These are phyloP conservation scores for Gentiana dahurica DNA, from an alignment of 257 asterid species.

Conservation along the genomic window DNA sequence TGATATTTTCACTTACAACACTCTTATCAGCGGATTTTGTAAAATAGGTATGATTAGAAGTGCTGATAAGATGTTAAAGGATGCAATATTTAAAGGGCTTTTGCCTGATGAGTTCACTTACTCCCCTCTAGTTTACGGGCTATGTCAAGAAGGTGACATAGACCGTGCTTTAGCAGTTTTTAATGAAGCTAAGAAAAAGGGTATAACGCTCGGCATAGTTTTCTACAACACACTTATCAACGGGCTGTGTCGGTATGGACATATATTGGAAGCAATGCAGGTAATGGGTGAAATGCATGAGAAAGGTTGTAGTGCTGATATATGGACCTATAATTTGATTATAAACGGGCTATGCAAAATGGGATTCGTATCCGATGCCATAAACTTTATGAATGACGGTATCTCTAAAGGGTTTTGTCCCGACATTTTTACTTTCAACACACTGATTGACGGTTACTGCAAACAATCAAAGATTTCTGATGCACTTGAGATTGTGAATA, in stretches of 20 bases:
- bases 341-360: conserved; percentile 74
- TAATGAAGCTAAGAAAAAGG: conserved; percentile 42
- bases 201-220: conserved; percentile 42
- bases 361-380: conserved; percentile 73
- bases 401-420: conserved; percentile 54
- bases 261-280: conserved; percentile 59
- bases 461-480: conserved; percentile 61
- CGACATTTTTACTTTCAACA: conserved; percentile 84
- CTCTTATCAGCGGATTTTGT: conserved; percentile 74
- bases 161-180: conserved; percentile 50
- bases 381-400: conserved; percentile 46
- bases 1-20: conserved; percentile 73
- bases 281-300: conserved; percentile 65
- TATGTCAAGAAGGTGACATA: conserved; percentile 62
- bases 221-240: conserved; percentile 60
- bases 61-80: conserved; percentile 52
- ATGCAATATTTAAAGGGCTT: conserved; percentile 69
- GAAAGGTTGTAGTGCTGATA: conserved; percentile 56
- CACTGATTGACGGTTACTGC: conserved; percentile 81
- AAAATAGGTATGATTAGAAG: conserved; percentile 50
- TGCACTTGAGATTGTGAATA: conserved; percentile 56
- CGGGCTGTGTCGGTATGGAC: conserved; percentile 61
- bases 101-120: conserved; percentile 76
- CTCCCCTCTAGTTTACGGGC: conserved; percentile 59
- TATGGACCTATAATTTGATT: conserved; percentile 76